Base-by-base conservation (phyloP, 169 alveolate genomes). In the Condylostoma magnum region DNA sequence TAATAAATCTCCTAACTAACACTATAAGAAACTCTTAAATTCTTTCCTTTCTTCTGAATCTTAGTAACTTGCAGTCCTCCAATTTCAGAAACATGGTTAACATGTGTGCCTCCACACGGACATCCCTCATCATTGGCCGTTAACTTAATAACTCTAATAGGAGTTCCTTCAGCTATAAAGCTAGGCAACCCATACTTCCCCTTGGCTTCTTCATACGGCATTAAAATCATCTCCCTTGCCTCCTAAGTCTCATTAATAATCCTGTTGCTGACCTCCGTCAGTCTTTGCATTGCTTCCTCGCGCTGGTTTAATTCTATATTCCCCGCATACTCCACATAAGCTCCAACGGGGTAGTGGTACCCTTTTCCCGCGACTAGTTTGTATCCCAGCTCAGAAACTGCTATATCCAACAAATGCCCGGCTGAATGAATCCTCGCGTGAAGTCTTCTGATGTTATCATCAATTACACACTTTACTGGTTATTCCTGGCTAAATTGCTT, bases 31-130 rank as follows among this genome's bases (percentile, higher is more conserved):
- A 87, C 91, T 76, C 89, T 72, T 12, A 82, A 27, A 54, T 79
- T 82, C 50, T 84, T 80, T 22, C 87, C 85, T 47, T 81, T 84
- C 81, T 84, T 84, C 38, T 79, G 51, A 3, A 88, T 53, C 50
- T 83, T 88, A 10, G 77, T 70, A 30, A 88, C 75, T 25, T 54
- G 79, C 6, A 84, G 38, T 27, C 68, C 52, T 18, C 47, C 76
- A 41, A 88, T 81, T 37, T 88, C 94, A 8, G 57, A 60, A 0
- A 88, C 55, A 44, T 78, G 80, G 41, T 88, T 82, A 10, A 88
- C 92, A 67, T 88, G 94, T 34, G 94, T 88, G 2, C 94, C 94
- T 68, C 94, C 94, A 70, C 94, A 88, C 6, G 92, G 92, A 54
- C 94, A 82, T 37, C 94, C 94, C 18, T 53, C 58, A 54, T 88